Base-by-base conservation (phyloP, 2,329 filamentous ascomycete genomes). In the Scytalidium sp. region DNA sequence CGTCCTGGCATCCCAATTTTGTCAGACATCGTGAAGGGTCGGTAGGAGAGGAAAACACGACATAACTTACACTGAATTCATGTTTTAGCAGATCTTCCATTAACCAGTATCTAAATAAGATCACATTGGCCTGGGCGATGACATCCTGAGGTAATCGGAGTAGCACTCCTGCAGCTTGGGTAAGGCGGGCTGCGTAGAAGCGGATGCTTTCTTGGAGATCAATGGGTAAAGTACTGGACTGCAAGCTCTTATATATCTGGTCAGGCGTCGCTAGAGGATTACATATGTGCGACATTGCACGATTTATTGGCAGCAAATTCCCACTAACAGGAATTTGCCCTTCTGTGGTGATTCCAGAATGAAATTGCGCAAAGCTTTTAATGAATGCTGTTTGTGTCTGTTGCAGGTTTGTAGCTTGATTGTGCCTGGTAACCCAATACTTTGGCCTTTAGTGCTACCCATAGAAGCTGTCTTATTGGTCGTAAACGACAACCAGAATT, bases 111-210 rank as follows among this genome's bases (percentile, higher is more conserved):
- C 93, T 81, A 46, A 87, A 85, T 27, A 96, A 81, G 0, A 94
- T 70, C 39, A 97, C 83, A 63, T 92, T 89, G 3, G 92, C 90
- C 62, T 91, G 88, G 3, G 91, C 88, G 36, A 94, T 89, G 36
- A 90, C 83, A 58, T 91, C 89, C 65, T 96, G 91, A 6, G 90
- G 88, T 36, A 97, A 76, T 43, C 89, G 83, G 3, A 99, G 78
- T 17, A 97, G 80, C 45, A 95, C 78, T 23, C 89, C 89, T 10
- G 88, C 87, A 19, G 86, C 83, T 68, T 94, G 89, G 3, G 87
- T 89, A 41, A 93, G 79, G 58, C 81, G 80, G 64, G 88, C 84
- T 29, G 86, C 85, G 47, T 85, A 78, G 66, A 85, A 87, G 60
- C 87, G 85, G 55, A 92, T 75, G 54, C 81, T 79, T 63, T 88